A percentile compares a stretch with the other conserved stretches of the same genome.
These are phyloP conservation scores for Penicillium goetzii DNA, from an alignment of 495 filamentous ascomycete genomes.

Conservation along the genomic window DNA sequence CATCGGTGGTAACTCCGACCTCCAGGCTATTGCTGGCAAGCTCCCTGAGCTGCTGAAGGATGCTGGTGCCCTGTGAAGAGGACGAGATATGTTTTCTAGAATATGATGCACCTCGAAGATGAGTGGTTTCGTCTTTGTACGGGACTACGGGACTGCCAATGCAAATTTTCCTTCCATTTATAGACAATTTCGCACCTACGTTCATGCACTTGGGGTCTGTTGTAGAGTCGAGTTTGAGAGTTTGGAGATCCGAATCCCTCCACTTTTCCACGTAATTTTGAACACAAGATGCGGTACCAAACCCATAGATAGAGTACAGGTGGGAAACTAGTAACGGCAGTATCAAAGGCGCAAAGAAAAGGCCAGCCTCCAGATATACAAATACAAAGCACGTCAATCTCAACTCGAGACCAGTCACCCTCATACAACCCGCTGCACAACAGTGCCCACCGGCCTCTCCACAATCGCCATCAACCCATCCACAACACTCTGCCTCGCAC, in stretches of 20 bases:
- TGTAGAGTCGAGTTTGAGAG: slow-evolving; percentile 1
- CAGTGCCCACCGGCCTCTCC: slow-evolving; percentile 84
- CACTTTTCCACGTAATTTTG: background rate
- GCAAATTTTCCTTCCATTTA: background rate
- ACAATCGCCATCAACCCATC: slow-evolving; percentile 88
- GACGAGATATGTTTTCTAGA: background rate
- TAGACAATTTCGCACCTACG: background rate
- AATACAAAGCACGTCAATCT: slow-evolving; percentile 4
- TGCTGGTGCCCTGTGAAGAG: slow-evolving; percentile 64
- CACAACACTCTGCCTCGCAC: slow-evolving; percentile 77
- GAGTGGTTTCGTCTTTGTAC: background rate
- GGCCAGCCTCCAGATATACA: slow-evolving; percentile 18
- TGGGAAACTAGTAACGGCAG: slow-evolving; percentile 5
- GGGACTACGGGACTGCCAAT: background rate
- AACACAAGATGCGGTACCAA: background rate
- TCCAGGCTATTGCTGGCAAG: slow-evolving; percentile 68
- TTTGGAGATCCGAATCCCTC: background rate
- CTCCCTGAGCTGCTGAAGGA: slow-evolving; percentile 62
- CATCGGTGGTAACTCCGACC: slow-evolving; percentile 95
- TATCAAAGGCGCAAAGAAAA: background rate
- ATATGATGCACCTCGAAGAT: background rate
- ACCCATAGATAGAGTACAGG: slow-evolving; percentile 7
- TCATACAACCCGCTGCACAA: slow-evolving; percentile 70
- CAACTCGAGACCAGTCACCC: background rate
- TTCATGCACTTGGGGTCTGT: background rate